Evolutionary conservation across 2,329 filamentous ascomycete species (phyloP), one percentile per base, ranked within the genome.

Genomic region (Phyllosticta citribraziliensis): DNA sequence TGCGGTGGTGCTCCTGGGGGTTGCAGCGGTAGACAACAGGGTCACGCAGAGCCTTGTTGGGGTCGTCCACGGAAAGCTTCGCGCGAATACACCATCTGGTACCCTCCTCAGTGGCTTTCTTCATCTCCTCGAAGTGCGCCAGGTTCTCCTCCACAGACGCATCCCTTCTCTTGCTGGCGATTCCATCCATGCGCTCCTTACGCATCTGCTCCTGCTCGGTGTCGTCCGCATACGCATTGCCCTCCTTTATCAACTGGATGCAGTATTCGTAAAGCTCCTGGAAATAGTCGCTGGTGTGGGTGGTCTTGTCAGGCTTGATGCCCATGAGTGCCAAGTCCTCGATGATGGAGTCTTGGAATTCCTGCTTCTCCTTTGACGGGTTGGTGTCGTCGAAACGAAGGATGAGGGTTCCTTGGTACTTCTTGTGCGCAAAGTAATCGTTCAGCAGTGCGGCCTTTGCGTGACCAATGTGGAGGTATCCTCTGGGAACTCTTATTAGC

Each of bases 1-100:
- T 94, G 67, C 89, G 85, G 78, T 94, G 89, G 74, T 94, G 88
- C 11, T 79, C 73, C 56, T 81, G 72, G 5, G 83, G 80, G 70
- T 96, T 96, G 83, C 91, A 97, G 66, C 94, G 87, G 81, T 97
- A 97, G 74, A 99, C 95, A 75, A 97, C 92, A 12, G 94, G 94
- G 74, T 99, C 94, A 66, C 94, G 84, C 84, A 97, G 87, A 58
- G 94, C 91, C 77, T 96, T 96, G 80, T 99, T 97, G 66, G 88
- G 88, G 76, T 94, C 88, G 74, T 96, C 89, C 67, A 89, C 84
- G 1, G 90, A 93, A 68, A 97, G 89, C 81, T 95, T 97, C 62
- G 94, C 94, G 63, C 94, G 88, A 66, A 99, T 95, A 77, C 91
- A 97, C 85, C 93, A 92, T 70, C 82, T 85, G 56, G 85, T 76